Percentiles rank a stretch among this genome's conserved stretches.
These are phyloP conservation scores for Rhinocladiella similis DNA, from an alignment of 2,329 filamentous ascomycete genomes.

Conservation along the genomic window DNA sequence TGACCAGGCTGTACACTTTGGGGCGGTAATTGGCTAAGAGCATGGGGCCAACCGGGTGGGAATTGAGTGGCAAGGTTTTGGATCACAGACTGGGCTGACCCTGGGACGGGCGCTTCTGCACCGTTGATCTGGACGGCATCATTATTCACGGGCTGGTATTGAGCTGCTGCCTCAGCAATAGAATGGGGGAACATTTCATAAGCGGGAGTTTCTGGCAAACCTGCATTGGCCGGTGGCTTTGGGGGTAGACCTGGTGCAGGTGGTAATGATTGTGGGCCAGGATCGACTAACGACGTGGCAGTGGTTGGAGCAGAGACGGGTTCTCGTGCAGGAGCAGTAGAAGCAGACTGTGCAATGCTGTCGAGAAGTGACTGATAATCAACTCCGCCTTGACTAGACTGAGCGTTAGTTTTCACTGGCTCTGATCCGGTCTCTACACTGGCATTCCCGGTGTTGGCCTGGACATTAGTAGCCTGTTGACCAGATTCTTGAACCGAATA, in stretches of 20 bases:
- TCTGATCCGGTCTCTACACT: constrained; percentile 9
- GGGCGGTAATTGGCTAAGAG: constrained; percentile 7
- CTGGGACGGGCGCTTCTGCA: constrained; percentile 5
- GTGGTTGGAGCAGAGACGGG: constrained; percentile 30
- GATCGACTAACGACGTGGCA: constrained; percentile 31
- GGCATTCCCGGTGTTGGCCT: constrained; percentile 6
- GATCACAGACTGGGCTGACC: constrained; percentile 3
- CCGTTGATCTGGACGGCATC: constrained; percentile 10
- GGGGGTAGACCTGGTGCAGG: constrained; percentile 43
- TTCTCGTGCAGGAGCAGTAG: constrained; percentile 33
- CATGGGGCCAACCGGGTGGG: constrained; percentile 13
- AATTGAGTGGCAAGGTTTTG: constrained; percentile 14
- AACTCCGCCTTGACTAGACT: constrained; percentile 38
- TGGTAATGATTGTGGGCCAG: constrained; percentile 35
- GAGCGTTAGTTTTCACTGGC: constrained; percentile 14
- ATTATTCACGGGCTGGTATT: constrained; percentile 11
- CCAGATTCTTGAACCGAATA: constrained; percentile 7
- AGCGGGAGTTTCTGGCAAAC: constrained; percentile 36
- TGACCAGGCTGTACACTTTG: constrained; percentile 5
- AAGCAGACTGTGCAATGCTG: constrained; percentile 44
- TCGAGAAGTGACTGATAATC: constrained; percentile 51
- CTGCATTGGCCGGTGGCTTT: constrained; percentile 47
- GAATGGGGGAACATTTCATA: constrained; percentile 12
- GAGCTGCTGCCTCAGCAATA: constrained; percentile 8
- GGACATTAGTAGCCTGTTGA: neutral